phyloP scores from a whole-genome alignment of 78 protist species.

The Polysphondylium violaceum region DNA sequence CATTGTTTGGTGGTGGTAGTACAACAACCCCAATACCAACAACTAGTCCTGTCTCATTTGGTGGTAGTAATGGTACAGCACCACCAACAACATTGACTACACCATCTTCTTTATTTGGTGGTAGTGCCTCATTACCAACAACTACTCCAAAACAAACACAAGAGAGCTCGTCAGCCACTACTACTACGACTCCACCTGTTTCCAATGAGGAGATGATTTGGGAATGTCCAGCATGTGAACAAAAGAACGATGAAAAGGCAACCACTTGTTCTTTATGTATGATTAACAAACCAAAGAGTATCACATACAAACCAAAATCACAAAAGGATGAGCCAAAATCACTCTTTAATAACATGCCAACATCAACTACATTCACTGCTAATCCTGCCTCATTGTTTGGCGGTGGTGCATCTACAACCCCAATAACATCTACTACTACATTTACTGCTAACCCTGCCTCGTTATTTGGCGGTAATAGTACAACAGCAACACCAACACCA shows the following conservation, averaged over 20 bases:
- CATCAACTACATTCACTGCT: background rate
- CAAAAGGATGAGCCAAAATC: background rate
- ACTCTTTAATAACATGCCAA: background rate
- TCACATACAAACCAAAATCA: background rate
- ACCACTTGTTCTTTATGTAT: background rate
- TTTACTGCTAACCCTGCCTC: background rate
- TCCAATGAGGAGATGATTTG: background rate
- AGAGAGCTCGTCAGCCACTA: background rate
- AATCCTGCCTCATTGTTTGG: background rate
- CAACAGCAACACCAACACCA: background rate
- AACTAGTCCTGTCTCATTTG: too few relatives aligned
- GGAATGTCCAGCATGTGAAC: background rate
- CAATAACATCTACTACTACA: background rate
- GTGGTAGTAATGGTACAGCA: background rate
- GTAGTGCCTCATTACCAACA: background rate
- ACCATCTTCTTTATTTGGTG: conserved; percentile 8
- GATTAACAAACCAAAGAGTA: background rate
- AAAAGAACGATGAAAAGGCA: background rate
- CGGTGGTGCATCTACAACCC: background rate
- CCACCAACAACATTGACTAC: background rate
- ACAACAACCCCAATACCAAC: background rate
- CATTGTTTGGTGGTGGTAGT: background rate
- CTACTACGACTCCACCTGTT: background rate
- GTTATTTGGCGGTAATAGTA: background rate
- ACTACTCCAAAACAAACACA: background rate